Evolutionary conservation across 805 yeast species (phyloP).

Genomic region (Jamesozyma spencerorum): DNA sequence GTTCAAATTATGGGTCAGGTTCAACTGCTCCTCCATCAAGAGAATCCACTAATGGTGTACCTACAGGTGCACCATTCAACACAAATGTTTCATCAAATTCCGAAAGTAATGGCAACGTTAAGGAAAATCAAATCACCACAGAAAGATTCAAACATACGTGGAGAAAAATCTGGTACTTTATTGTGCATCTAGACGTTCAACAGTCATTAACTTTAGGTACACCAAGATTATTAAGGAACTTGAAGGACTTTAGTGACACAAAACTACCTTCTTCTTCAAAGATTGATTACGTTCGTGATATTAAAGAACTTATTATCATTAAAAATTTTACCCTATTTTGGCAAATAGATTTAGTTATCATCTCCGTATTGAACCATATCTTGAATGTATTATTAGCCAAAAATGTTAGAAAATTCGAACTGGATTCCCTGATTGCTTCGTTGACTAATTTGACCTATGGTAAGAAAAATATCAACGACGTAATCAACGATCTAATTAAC

Average conservation of each 20-base stretch:
- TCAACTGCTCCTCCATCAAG: not conserved
- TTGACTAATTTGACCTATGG: conserved; percentile 30
- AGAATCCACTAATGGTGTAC: too few relatives aligned
- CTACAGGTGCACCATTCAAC: too few relatives aligned
- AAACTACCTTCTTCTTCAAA: conserved; percentile 34
- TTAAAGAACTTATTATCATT: conserved; percentile 40
- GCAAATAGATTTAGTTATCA: conserved; percentile 36
- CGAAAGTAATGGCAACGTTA: conserved; percentile 2
- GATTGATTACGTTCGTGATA: conserved; percentile 31
- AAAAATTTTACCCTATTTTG: conserved; percentile 39
- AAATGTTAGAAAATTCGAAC: conserved; percentile 35
- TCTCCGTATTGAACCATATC: conserved; percentile 27
- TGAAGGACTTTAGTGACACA: conserved; percentile 36
- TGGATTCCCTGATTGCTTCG: conserved; percentile 32
- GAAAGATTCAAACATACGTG: conserved; percentile 39
- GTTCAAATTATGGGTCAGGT: conserved; percentile 3
- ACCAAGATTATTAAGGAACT: conserved; percentile 32
- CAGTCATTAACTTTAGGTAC: conserved; percentile 37
- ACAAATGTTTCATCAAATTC: not conserved
- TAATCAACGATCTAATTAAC: conserved; percentile 20
- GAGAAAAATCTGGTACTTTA: conserved; percentile 50
- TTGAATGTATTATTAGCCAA: conserved; percentile 29
- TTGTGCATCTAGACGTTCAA: conserved; percentile 35
- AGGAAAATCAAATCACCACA: conserved; percentile 19
- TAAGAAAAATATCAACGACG: conserved; percentile 21